Percentiles rank a stretch among this genome's conserved stretches.
These are phyloP conservation scores for Quaeritorhiza haematococci DNA, from an alignment of 371 early-diverging fungal genomes.

Conservation along the genomic window DNA sequence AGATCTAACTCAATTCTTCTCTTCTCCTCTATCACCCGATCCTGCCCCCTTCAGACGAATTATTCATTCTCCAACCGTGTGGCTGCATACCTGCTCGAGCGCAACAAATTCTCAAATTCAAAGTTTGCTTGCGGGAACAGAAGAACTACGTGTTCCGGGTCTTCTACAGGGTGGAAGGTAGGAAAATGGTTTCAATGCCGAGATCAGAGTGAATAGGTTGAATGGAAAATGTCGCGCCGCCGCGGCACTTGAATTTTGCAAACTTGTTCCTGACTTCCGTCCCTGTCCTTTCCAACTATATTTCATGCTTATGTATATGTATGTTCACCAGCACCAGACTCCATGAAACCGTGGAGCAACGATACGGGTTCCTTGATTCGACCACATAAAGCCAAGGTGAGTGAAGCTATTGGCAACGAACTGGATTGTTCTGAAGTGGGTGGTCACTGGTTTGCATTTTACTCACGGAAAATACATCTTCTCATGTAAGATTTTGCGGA, in stretches of 20 bases:
- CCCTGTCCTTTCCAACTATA: neutral
- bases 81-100: slow-evolving; percentile 41
- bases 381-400: neutral
- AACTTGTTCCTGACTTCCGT: neutral
- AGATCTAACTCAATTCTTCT: too few species aligned
- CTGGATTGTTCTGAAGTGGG: too few species aligned
- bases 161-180: slow-evolving; percentile 23
- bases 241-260: neutral
- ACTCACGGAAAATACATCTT: too few species aligned
- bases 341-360: too few species aligned
- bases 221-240: neutral
- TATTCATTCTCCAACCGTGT: too few species aligned
- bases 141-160: slow-evolving; percentile 17
- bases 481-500: neutral
- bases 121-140: slow-evolving; percentile 31
- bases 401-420: too few species aligned
- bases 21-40: too few species aligned
- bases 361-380: neutral
- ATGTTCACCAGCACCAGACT: too few species aligned
- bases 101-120: slow-evolving; percentile 29
- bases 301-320: too few species aligned
- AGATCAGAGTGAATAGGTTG: neutral
- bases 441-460: too few species aligned
- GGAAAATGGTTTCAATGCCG: too few species aligned
- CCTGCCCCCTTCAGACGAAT: too few species aligned